A percentile compares a stretch with the other conserved stretches of the same genome.
phyloP scores from a whole-genome alignment of 352 stramenopile species.

The Globisporangium alternatum region DNA sequence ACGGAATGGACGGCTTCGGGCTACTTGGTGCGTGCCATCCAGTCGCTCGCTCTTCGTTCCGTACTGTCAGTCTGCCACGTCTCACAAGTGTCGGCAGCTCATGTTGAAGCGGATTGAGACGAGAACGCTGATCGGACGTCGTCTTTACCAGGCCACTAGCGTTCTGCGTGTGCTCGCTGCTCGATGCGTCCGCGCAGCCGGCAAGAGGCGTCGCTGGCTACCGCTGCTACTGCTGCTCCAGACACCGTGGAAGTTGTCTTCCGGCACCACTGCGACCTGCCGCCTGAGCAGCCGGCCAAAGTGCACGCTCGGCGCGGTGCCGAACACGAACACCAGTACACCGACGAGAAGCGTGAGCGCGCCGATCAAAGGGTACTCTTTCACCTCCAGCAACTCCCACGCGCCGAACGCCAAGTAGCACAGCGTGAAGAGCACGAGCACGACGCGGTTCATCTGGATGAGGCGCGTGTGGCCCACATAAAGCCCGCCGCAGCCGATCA shows the following conservation, averaged over 20 bases:
- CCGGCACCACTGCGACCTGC: neutral
- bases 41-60: neutral
- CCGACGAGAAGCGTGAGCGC: neutral
- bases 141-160: neutral
- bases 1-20: neutral
- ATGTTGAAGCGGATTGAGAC: neutral
- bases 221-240: conserved; percentile 4
- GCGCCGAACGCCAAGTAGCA: neutral
- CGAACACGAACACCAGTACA: conserved; percentile 4
- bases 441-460: conserved; percentile 4
- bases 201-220: neutral
- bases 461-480: neutral
- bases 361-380: neutral
- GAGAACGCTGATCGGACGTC: too few species aligned
- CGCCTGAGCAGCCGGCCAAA: neutral
- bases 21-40: neutral
- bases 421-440: conserved; percentile 4
- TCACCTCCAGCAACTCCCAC: conserved; percentile 6
- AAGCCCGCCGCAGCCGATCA: neutral
- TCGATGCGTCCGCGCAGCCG: neutral
- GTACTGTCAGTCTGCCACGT: neutral
- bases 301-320: neutral
- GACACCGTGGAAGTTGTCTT: conserved; percentile 5
- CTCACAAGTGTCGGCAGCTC: neutral
- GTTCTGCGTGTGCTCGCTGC: neutral